phyloP scores from a whole-genome alignment of 1,284 basidiomycete genomes.

The Boletus mariae region DNA sequence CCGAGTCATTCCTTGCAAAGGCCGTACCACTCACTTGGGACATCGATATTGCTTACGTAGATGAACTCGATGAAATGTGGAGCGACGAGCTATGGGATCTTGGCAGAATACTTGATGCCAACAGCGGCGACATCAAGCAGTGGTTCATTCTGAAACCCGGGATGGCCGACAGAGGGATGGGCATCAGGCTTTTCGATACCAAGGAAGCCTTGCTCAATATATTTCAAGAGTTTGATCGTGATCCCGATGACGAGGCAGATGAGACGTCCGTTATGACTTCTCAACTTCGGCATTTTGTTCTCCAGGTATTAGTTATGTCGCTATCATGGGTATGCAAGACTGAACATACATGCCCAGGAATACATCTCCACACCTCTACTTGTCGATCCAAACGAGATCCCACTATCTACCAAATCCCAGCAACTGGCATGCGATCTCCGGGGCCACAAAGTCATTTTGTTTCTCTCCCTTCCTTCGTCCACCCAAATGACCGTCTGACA shows the following conservation, averaged over 20 bases:
- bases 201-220: conserved; percentile 73
- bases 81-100: conserved; percentile 93
- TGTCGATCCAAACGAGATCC: conserved; percentile 60
- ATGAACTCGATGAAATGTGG: conserved; percentile 95
- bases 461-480: conserved; percentile 5
- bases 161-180: conserved; percentile 95
- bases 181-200: conserved; percentile 87
- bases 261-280: conserved; percentile 68
- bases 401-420: conserved; percentile 22
- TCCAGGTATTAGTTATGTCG: conserved; percentile 62
- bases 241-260: conserved; percentile 38
- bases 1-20: conserved; percentile 48
- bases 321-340: conserved; percentile 2
- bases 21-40: conserved; percentile 82
- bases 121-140: conserved; percentile 33
- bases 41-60: conserved; percentile 86
- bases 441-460: conserved; percentile 63
- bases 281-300: conserved; percentile 93
- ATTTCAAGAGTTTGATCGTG: conserved; percentile 82
- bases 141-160: conserved; percentile 98
- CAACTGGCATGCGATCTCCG: conserved; percentile 29
- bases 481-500: conserved; percentile 33
- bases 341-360: conserved; percentile 51
- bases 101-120: conserved; percentile 52
- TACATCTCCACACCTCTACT: conserved; percentile 79